Evolutionary conservation across 495 filamentous ascomycete species (phyloP).

Genomic region (Penicillium taxi): DNA sequence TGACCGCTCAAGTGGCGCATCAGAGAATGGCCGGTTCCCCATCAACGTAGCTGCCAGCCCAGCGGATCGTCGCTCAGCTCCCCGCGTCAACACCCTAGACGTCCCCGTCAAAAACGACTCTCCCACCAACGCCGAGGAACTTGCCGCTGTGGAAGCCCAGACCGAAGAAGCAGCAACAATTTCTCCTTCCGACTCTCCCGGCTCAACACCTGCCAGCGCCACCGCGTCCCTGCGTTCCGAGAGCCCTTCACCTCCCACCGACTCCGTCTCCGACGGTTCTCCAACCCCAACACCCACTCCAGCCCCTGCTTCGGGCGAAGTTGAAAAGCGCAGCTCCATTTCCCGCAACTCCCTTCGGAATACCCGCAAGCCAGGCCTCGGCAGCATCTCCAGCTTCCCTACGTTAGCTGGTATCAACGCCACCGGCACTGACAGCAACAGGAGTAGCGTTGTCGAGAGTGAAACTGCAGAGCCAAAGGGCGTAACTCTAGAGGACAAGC

Average conservation of each 20-base stretch:
- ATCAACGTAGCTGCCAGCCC: constrained; percentile 61
- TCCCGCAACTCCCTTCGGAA: constrained; percentile 26
- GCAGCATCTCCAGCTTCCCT: constrained; percentile 38
- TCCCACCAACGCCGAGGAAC: constrained; percentile 19
- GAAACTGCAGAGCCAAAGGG: constrained; percentile 55
- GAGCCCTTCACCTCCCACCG: constrained; percentile 27
- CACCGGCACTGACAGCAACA: constrained; percentile 35
- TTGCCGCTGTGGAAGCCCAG: constrained; percentile 24
- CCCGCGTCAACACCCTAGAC: constrained; percentile 50
- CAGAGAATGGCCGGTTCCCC: constrained; percentile 69
- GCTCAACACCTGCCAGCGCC: constrained; percentile 22
- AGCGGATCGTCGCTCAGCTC: constrained; percentile 38
- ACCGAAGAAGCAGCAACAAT: constrained; percentile 24
- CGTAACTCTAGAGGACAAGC: constrained; percentile 72
- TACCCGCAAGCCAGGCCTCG: constrained; percentile 35
- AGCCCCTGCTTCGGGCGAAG: constrained; percentile 20
- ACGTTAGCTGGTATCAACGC: constrained; percentile 17
- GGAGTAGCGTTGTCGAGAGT: constrained; percentile 38
- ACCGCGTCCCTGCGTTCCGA: constrained; percentile 27
- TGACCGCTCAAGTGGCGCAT: constrained; percentile 73
- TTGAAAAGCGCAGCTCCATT: constrained; percentile 44
- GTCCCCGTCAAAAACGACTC: constrained; percentile 43
- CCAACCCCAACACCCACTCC: constrained; percentile 34
- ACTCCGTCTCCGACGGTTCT: constrained; percentile 30
- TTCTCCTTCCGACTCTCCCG: constrained; percentile 33